These are phyloP conservation scores for Shiraia sp. DNA, from an alignment of 2,329 filamentous ascomycete species.

Conservation along the genomic window DNA sequence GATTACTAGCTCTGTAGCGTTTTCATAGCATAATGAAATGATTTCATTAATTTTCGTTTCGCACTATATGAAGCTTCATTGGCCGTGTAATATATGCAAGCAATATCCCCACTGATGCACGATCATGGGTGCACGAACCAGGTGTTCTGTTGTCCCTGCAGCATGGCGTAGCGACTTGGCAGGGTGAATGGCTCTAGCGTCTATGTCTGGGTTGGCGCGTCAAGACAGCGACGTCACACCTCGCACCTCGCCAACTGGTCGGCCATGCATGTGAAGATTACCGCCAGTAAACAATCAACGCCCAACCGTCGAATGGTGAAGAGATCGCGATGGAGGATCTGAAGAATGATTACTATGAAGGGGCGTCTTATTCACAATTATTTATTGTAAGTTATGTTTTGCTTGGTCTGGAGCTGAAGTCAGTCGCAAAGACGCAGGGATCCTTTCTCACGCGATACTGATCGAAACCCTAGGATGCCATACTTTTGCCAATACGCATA, in stretches of 20 bases:
- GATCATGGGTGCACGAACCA: conserved; percentile 15
- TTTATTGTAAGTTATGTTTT: conserved; percentile 27
- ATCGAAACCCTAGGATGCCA: conserved; percentile 50
- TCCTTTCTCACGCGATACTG: conserved; percentile 3
- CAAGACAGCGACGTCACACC: conserved; percentile 32
- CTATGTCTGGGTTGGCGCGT: conserved; percentile 21
- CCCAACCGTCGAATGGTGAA: conserved; percentile 2
- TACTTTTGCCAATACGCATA: conserved; percentile 58
- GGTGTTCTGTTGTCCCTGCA: conserved; percentile 13
- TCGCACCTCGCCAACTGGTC: not conserved
- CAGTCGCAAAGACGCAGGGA: not conserved
- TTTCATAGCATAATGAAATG: conserved; percentile 14
- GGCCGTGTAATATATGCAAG: not conserved
- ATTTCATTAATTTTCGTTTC: conserved; percentile 1
- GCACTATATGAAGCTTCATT: not conserved
- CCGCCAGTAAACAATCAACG: conserved; percentile 9
- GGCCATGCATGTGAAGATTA: conserved; percentile 30
- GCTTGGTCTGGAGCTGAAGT: no score
- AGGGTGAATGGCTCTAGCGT: conserved; percentile 12
- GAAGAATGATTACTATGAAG: conserved; percentile 22
- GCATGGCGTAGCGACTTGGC: conserved; percentile 20
- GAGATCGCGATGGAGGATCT: conserved; percentile 23
- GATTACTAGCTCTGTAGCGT: conserved; percentile 18
- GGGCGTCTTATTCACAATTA: conserved; percentile 15
- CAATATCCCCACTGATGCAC: conserved; percentile 2